Evolutionary conservation across 2,329 filamentous ascomycete genomes (phyloP), one percentile per base, ranked within the genome.

Genomic region (Ceratocystis smalleyi): DNA sequence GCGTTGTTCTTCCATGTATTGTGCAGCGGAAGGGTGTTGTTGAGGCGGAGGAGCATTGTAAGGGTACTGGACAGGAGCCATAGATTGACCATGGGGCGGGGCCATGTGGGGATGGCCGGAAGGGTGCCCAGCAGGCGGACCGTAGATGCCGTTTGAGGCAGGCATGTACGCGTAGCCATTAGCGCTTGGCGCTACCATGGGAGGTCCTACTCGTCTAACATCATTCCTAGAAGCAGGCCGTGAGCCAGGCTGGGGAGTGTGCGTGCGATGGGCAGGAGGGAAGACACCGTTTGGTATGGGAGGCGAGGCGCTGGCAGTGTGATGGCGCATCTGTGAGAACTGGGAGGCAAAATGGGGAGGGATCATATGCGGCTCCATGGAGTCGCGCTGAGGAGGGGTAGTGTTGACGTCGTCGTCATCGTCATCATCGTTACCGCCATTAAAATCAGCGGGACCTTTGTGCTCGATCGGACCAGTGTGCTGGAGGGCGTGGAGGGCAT

Each of bases 381-480:
- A 75, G 32, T 89, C 89, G 67, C 83, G 83, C 67, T 85, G 83
- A 6, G 86, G 86, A 59, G 87, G 88, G 5, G 87, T 88, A 66
- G 81, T 86, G 35, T 87, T 86, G 66, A 86, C 85, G 63, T 90
- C 84, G 45, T 91, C 87, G 27, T 89, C 88, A 32, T 88, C 89
- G 17, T 95, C 91, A 61, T 96, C 91, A 62, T 94, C 89, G 69
- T 88, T 87, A 68, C 88, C 87, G 68, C 90, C 90, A 71, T 87
- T 88, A 75, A 96, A 99, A 75, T 99, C 94, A 64, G 83, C 81
- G 0, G 94, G 94, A 1, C 92, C 92, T 77, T 97, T 99, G 77
- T 97, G 92, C 75, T 99, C 94, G 75, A 94, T 95, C 55, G 91
- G 87, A 66, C 85, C 87, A 70, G 91, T 91, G 78, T 95, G 95